A percentile compares a stretch with the other conserved stretches of the same genome.
phyloP scores from a whole-genome alignment of 2,329 filamentous ascomycete genomes.

The Fragosphaeria purpurea region DNA sequence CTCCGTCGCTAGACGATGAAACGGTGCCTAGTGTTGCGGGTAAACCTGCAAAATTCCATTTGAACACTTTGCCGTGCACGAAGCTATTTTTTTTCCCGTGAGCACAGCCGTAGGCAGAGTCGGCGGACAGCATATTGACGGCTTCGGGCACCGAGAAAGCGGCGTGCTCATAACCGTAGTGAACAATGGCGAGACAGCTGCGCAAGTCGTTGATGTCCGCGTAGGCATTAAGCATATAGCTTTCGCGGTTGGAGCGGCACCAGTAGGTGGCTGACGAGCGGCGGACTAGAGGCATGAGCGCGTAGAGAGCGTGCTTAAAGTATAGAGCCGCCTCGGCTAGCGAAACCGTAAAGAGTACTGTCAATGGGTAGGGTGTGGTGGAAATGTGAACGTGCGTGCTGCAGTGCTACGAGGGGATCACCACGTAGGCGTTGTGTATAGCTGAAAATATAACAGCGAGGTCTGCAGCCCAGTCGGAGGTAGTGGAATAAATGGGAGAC shows the following conservation, averaged over 20 bases:
- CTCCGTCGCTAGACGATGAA: not conserved
- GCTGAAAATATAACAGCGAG: conserved; percentile 22
- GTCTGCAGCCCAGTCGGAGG: conserved; percentile 20
- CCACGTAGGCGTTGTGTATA: conserved; percentile 16
- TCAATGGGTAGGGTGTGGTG: conserved; percentile 13
- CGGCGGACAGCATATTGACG: conserved; percentile 23
- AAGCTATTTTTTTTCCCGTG: conserved; percentile 23
- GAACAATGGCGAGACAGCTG: conserved; percentile 17
- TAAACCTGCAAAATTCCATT: conserved; percentile 26
- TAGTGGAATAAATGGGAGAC: conserved; percentile 24
- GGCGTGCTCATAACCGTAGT: conserved; percentile 6
- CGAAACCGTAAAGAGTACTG: conserved; percentile 15
- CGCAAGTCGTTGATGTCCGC: conserved; percentile 1
- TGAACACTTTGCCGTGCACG: conserved; percentile 29
- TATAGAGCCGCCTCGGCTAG: conserved; percentile 24
- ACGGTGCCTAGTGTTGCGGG: not conserved
- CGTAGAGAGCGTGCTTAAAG: conserved; percentile 26
- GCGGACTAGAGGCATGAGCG: conserved; percentile 18
- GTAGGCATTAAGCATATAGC: conserved; percentile 14
- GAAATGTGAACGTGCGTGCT: conserved; percentile 30
- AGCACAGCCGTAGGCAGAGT: conserved; percentile 21
- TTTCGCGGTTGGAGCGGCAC: conserved; percentile 26
- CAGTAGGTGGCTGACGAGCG: conserved; percentile 21
- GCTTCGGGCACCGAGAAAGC: conserved; percentile 11
- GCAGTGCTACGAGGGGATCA: conserved; percentile 20